These are phyloP conservation scores for Nidularia pulvinata DNA, from an alignment of 768 basidiomycete species.

Conservation along the genomic window DNA sequence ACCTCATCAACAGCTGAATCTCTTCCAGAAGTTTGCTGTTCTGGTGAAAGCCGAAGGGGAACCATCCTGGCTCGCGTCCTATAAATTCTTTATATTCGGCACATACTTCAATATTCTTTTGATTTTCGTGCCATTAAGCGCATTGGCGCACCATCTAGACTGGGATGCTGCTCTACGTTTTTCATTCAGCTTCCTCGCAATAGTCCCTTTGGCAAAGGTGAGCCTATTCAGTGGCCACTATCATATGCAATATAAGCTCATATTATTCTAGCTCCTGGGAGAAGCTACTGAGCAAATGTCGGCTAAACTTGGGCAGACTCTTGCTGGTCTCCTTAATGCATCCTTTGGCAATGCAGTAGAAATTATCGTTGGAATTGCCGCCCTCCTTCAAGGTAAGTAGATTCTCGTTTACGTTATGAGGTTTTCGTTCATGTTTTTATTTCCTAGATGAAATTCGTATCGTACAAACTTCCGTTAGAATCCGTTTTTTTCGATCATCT, in stretches of 20 bases:
- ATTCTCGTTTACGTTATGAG: neutral
- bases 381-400: conserved; percentile 67
- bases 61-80: conserved; percentile 60
- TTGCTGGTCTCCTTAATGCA: conserved; percentile 87
- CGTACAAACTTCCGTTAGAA: conserved; percentile 84
- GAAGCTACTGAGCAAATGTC: conserved; percentile 85
- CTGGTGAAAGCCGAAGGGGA: conserved; percentile 60
- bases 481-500: neutral
- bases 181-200: conserved; percentile 76
- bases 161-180: conserved; percentile 84
- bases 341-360: conserved; percentile 86
- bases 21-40: conserved; percentile 25
- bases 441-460: conserved; percentile 74
- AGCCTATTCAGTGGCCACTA: conserved; percentile 8
- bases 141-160: conserved; percentile 58
- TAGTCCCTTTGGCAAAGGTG: conserved; percentile 88
- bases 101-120: conserved; percentile 79
- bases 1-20: neutral
- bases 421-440: conserved; percentile 6
- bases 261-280: conserved; percentile 57
- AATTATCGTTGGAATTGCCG: conserved; percentile 88
- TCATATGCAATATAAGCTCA: conserved; percentile 3
- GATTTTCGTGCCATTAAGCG: conserved; percentile 76
- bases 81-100: conserved; percentile 58
- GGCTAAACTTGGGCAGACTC: conserved; percentile 75